Evolutionary conservation across 345 rosid species (phyloP), one percentile per base, ranked within the genome.

Genomic region (Lenwebbia sp.): DNA sequence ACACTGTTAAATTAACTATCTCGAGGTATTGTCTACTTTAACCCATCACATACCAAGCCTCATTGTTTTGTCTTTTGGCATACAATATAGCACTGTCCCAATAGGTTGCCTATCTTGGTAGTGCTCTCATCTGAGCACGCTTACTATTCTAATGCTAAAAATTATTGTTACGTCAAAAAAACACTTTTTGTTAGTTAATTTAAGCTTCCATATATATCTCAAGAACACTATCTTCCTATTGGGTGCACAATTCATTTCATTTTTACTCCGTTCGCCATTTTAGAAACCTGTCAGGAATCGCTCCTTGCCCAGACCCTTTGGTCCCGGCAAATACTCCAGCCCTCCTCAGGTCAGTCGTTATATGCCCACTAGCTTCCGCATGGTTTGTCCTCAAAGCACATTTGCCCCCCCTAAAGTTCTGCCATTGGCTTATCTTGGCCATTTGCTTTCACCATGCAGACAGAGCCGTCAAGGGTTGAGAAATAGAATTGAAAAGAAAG

Each of bases 401-500:
- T n/a, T n/a, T n/a, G n/a, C n/a, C n/a, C n/a, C n/a, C n/a, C n/a
- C n/a, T 8, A 25, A 40, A 25, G 40, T 14, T 52, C 44, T 28
- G 50, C 28, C 12, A 84, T 33, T 58, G 74, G 53, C 60, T 86
- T 88, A 86, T 88, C 65, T 51, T 83, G 82, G 60, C 85, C 52
- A 44, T 83, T 53, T 33, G 54, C 85, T 87, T 50, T 85, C 55
- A 51, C 25, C 85, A 62, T 55, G 90, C 92, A 98, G 99, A 86
- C 86, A 23, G 97, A 96, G 86, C n/a, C 94, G 98, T 54, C 93
- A 89, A 88, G 93, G 90, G 70, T 86, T 94, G 89, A 93, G 93
- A 92, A 96, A 83, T 90, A 94, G 95, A 89, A 94, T 94, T 84
- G 98, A 95, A 62, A 98, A 95, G 94, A 98, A 98, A 90, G 91